Evolutionary conservation across 495 filamentous ascomycete species (phyloP).

Genomic region (Chaetomium cochliodes): DNA sequence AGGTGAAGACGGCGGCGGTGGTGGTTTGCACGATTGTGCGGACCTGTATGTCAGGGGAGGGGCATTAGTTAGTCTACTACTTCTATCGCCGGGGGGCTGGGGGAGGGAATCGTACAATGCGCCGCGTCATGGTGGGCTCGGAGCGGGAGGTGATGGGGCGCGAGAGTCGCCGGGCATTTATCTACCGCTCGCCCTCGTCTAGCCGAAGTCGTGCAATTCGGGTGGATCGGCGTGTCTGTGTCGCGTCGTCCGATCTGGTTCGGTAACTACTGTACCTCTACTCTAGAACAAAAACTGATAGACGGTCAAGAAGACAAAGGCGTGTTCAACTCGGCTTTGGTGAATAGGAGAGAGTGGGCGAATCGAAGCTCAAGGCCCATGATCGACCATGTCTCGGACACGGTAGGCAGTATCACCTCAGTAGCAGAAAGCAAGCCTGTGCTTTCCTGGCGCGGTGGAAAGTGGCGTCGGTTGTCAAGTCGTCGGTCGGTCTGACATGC

Average conservation of each 20-base stretch:
- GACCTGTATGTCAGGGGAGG: constrained; percentile 49
- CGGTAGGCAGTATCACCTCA: neutral
- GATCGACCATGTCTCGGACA: constrained; percentile 18
- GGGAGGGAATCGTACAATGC: constrained; percentile 26
- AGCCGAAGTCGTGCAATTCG: neutral
- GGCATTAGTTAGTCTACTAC: too few species aligned
- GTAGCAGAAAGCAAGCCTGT: neutral
- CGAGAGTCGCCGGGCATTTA: constrained; percentile 7
- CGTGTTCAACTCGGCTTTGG: neutral
- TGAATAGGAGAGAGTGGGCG: neutral
- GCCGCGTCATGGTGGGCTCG: constrained; percentile 31
- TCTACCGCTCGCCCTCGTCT: constrained; percentile 3
- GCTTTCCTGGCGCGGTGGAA: neutral
- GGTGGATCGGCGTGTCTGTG: neutral
- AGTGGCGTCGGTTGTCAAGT: neutral
- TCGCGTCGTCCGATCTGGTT: neutral
- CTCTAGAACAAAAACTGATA: neutral
- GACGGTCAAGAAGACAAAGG: neutral
- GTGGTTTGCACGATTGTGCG: constrained; percentile 81
- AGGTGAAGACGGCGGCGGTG: constrained; percentile 61
- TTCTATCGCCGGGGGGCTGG: neutral
- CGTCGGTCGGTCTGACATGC: neutral
- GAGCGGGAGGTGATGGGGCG: neutral
- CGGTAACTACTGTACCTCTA: neutral
- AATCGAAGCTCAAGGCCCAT: constrained; percentile 16